Evolutionary conservation across 1,284 basidiomycete genomes (phyloP).

Genomic region (Cryptococcus wingfieldii): DNA sequence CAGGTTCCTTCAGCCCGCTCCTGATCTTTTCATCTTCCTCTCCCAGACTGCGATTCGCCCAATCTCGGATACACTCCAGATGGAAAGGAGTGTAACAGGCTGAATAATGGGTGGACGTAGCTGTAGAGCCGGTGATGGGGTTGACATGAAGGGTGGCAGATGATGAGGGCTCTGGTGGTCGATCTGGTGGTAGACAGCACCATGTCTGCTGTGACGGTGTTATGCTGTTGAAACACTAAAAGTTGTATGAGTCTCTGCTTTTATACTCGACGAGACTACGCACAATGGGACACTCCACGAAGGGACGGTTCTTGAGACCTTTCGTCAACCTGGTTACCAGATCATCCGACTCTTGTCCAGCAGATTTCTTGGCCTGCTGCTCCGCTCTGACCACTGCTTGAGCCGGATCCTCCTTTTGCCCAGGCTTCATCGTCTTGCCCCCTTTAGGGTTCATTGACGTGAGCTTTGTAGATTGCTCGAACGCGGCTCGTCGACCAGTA

Average conservation of each 20-base stretch:
- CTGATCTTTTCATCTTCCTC: conserved; percentile 50
- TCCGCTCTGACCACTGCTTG: conserved; percentile 2
- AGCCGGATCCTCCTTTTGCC: neutral
- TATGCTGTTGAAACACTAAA: conserved; percentile 47
- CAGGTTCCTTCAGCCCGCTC: conserved; percentile 54
- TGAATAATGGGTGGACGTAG: conserved; percentile 29
- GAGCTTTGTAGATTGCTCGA: conserved; percentile 30
- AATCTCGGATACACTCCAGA: conserved; percentile 61
- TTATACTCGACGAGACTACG: conserved; percentile 7
- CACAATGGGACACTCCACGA: conserved; percentile 48
- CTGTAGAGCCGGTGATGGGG: conserved; percentile 63
- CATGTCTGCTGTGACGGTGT: conserved; percentile 44
- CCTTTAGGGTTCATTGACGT: conserved; percentile 5
- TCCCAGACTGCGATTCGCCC: conserved; percentile 69
- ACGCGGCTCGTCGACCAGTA: conserved; percentile 27
- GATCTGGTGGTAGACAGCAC: conserved; percentile 43
- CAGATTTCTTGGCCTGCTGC: conserved; percentile 18
- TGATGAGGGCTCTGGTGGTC: conserved; percentile 10
- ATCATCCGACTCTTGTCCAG: conserved; percentile 38
- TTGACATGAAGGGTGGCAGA: conserved; percentile 19
- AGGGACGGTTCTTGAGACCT: conserved; percentile 38
- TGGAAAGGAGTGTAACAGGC: conserved; percentile 50
- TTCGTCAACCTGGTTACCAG: conserved; percentile 41
- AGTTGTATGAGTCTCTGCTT: neutral
- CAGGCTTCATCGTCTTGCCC: conserved; percentile 6